Percentiles rank a stretch among this genome's conserved stretches.
phyloP scores from a whole-genome alignment of 805 yeast genomes.

The Zygosaccharomyces bailii region DNA sequence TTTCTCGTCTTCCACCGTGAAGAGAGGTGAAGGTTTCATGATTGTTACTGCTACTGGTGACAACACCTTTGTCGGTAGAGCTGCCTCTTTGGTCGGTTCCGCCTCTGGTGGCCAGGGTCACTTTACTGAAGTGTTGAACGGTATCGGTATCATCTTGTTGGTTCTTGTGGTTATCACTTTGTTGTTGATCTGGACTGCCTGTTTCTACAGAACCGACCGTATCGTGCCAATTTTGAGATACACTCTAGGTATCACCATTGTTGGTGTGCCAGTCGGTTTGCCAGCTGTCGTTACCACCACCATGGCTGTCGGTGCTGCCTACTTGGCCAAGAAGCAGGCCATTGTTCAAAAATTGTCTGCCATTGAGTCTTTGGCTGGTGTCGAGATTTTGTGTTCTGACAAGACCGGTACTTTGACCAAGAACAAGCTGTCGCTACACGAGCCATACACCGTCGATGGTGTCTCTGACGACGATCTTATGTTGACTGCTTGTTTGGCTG shows the following conservation, averaged over 20 bases:
- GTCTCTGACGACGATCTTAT: conserved; percentile 93
- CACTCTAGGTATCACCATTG: conserved; percentile 92
- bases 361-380: conserved; percentile 96
- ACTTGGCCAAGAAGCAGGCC: conserved; percentile 95
- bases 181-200: conserved; percentile 86
- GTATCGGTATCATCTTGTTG: conserved; percentile 90
- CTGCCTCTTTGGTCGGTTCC: conserved; percentile 93
- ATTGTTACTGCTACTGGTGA: conserved; percentile 94
- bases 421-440: conserved; percentile 92
- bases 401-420: conserved; percentile 97
- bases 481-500: conserved; percentile 97
- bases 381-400: conserved; percentile 95
- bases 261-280: conserved; percentile 98
- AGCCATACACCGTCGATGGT: conserved; percentile 97
- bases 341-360: conserved; percentile 96
- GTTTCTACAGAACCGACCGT: conserved; percentile 87
- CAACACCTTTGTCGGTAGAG: conserved; percentile 93
- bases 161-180: conserved; percentile 85
- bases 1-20: conserved; percentile 91
- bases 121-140: conserved; percentile 95
- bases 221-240: conserved; percentile 86
- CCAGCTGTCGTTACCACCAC: conserved; percentile 98
- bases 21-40: conserved; percentile 95
- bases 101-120: conserved; percentile 93
- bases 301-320: conserved; percentile 99